Conservation (phyloP, 768 basidiomycete genomes). For the Pulveroboletus sp. region DNA sequence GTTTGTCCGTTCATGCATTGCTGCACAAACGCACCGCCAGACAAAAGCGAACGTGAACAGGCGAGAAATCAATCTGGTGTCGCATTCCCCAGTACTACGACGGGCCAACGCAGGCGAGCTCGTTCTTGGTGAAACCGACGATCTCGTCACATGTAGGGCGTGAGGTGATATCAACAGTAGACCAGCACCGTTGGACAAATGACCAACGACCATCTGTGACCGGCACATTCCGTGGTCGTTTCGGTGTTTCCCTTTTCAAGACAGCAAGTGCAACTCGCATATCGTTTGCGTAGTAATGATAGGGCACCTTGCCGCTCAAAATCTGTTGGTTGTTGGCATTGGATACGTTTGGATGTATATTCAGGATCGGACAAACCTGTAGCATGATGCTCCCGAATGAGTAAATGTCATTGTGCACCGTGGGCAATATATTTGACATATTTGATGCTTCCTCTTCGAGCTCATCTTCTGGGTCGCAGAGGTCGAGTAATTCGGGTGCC, state of each 20-base stretch:
- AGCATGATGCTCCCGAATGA: conserved; percentile 23
- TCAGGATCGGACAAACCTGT: conserved; percentile 5
- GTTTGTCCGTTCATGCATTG: no score
- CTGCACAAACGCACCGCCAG: no score
- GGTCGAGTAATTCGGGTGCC: conserved; percentile 17
- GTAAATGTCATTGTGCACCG: conserved; percentile 13
- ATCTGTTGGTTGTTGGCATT: not conserved
- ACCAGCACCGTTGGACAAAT: conserved; percentile 16
- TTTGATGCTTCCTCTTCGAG: not conserved
- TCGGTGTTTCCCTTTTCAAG: conserved; percentile 1
- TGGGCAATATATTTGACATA: not conserved
- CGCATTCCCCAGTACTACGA: not conserved
- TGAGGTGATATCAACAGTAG: conserved; percentile 21
- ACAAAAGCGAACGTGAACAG: no score
- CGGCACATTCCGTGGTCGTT: not conserved
- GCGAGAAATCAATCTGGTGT: no score
- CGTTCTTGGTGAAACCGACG: conserved; percentile 2
- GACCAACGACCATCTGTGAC: conserved; percentile 9
- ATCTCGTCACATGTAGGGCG: conserved; percentile 33
- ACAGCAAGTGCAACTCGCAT: conserved; percentile 11
- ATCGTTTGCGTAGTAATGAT: conserved; percentile 11
- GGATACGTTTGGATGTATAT: not conserved
- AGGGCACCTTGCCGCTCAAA: conserved; percentile 2
- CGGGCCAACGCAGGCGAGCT: not conserved
- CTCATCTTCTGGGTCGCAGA: not conserved